Percentiles rank a stretch among this genome's conserved stretches.
These are phyloP conservation scores for Zygotorulaspora danielsina DNA, from an alignment of 805 yeast species.

Conservation along the genomic window DNA sequence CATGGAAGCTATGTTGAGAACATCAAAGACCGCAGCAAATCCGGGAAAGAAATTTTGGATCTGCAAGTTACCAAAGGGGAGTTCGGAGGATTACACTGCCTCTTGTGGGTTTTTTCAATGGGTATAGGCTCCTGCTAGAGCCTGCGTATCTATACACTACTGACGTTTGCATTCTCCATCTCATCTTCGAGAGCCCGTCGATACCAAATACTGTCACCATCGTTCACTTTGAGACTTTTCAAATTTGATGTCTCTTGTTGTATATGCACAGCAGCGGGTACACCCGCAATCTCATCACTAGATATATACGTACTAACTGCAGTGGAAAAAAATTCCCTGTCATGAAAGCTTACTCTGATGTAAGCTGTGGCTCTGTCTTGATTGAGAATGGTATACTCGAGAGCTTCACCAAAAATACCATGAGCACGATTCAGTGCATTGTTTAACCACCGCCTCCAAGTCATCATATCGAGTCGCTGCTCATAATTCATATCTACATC, in stretches of 20 bases:
- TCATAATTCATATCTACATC: constrained; percentile 21
- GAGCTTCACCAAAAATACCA: constrained; percentile 41
- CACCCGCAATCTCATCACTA: constrained; percentile 27
- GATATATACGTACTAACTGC: constrained; percentile 36
- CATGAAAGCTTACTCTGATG: constrained; percentile 30
- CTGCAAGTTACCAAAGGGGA: constrained; percentile 41
- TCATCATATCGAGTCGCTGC: constrained; percentile 31
- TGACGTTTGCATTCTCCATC: constrained; percentile 11
- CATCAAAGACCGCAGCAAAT: constrained; percentile 42
- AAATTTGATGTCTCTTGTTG: constrained; percentile 24
- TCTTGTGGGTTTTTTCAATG: constrained; percentile 56
- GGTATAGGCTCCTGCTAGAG: constrained; percentile 30
- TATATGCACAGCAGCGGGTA: constrained; percentile 23
- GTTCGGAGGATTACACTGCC: constrained; percentile 27
- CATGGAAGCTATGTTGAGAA: constrained; percentile 43
- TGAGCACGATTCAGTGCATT: constrained; percentile 37
- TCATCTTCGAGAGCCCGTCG: constrained; percentile 22
- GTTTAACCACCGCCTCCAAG: constrained; percentile 40
- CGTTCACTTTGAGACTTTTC: constrained; percentile 23
- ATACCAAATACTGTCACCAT: constrained; percentile 30
- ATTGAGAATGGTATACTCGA: constrained; percentile 34
- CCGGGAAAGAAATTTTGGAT: constrained; percentile 54
- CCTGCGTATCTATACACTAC: neutral
- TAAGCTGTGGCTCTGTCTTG: constrained; percentile 24
- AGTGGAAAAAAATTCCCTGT: constrained; percentile 29